These are phyloP conservation scores for Falciphora oryzae DNA, from an alignment of 2,329 filamentous ascomycete genomes.

Conservation along the genomic window DNA sequence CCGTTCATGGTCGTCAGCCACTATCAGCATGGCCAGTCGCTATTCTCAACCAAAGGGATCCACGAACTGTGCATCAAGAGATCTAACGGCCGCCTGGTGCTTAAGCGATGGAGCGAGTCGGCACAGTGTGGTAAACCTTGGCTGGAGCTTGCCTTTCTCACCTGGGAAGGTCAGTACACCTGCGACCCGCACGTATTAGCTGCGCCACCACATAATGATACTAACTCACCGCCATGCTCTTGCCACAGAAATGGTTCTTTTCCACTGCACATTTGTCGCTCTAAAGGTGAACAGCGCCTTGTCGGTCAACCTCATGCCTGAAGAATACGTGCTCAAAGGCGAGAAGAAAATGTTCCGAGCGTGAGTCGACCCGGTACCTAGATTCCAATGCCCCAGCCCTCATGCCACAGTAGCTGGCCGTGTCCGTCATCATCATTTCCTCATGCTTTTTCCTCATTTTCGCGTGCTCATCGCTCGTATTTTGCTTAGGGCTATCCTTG, in stretches of 20 bases:
- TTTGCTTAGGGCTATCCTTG: conserved; percentile 44
- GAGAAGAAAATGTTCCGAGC: conserved; percentile 52
- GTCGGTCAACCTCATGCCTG: conserved; percentile 36
- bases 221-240: background rate
- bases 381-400: background rate
- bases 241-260: conserved; percentile 49
- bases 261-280: conserved; percentile 52
- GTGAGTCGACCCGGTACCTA: conserved; percentile 25
- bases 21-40: conserved; percentile 31
- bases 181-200: background rate
- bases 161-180: conserved; percentile 49
- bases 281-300: conserved; percentile 46
- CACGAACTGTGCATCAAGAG: conserved; percentile 50
- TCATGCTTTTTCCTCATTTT: background rate
- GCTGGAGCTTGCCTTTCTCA: conserved; percentile 50
- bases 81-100: conserved; percentile 37
- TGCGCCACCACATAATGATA: background rate
- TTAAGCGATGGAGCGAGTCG: conserved; percentile 45
- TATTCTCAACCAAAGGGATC: conserved; percentile 45
- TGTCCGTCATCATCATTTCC: background rate
- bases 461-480: background rate
- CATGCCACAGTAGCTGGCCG: background rate
- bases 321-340: conserved; percentile 38
- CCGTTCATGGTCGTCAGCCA: conserved; percentile 44
- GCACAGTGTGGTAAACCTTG: conserved; percentile 42